Base-by-base conservation (phyloP, 169 alveolate genomes). In the Cryptosporidium meleagridis region DNA sequence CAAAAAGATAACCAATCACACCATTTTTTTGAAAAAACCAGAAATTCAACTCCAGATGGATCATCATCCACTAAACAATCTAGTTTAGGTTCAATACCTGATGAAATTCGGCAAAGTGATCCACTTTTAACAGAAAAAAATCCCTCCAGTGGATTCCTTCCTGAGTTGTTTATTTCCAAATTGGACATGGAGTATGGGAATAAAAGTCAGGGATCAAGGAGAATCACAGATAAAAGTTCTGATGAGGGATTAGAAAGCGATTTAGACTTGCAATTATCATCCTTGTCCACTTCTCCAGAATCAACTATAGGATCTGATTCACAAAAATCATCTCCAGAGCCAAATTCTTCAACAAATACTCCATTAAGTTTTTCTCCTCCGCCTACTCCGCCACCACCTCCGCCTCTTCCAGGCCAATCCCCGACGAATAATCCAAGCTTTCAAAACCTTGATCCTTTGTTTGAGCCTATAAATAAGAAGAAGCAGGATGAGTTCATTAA, bases 371-470 rank as follows among this genome's bases (percentile, higher is more conserved):
- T 41, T 41, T 0, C 45, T 72, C 33, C 21, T 45, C 3, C 29
- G 16, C 53, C 85, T 16, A 8, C 23, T 12, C 84, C 65, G 0
- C 48, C 71, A 55, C 86, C 73, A 61, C 80, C 87, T 29, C 75
- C 61, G 2, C 75, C 89, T 48, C 65, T 23, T n/a, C 68, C 89
- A 41, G 65, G 6, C 14, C 65, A 10, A 14, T 48, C n/a, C 6
- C 21, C 62, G 33, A 6, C 29, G 33, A 31, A 26, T 23, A 29
- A 44, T 14, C 4, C 9, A 7, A 35, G 7, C 0, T 9, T 21
- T 29, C 39, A n/a, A 8, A 35, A 6, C 2, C 18, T n/a, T 55
- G 35, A 41, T 37, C 39, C 53, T 21, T 31, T 33, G 18, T 58
- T 73, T 33, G 35, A 0, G 2, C 58, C 59, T 31, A 29, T 10